Conservation (phyloP, 768 basidiomycete genomes). For the Termitomyces sp. region DNA sequence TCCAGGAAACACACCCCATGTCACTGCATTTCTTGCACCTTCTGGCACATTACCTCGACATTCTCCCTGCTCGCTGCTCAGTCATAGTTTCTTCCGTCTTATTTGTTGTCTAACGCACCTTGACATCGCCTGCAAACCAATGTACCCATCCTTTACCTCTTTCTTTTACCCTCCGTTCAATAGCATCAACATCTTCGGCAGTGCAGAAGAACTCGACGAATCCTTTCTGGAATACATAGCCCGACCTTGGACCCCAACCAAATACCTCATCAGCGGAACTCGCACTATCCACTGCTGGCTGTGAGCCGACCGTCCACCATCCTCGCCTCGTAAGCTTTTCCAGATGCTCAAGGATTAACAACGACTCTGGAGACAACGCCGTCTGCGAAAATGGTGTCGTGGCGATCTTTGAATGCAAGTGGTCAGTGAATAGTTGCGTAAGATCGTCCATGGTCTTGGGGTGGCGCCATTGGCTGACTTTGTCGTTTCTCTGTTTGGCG, state of each 20-base stretch:
- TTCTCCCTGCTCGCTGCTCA: slow-evolving; percentile 52
- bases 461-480: slow-evolving; percentile 69
- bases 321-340: slow-evolving; percentile 69
- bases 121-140: slow-evolving; percentile 78
- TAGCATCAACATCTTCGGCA: slow-evolving; percentile 43
- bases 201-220: slow-evolving; percentile 96
- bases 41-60: slow-evolving; percentile 73
- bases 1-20: slow-evolving; percentile 98
- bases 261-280: slow-evolving; percentile 70
- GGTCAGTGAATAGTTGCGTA: slow-evolving; percentile 70
- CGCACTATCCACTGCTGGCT: slow-evolving; percentile 85
- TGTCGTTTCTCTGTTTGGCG: slow-evolving; percentile 46
- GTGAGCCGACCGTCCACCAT: slow-evolving; percentile 97
- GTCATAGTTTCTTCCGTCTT: neutral
- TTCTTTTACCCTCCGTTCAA: slow-evolving; percentile 52
- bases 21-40: slow-evolving; percentile 87
- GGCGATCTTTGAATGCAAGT: slow-evolving; percentile 67
- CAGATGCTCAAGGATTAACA: slow-evolving; percentile 71
- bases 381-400: slow-evolving; percentile 87
- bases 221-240: slow-evolving; percentile 95
- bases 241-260: slow-evolving; percentile 91
- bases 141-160: slow-evolving; percentile 65
- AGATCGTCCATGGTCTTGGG: slow-evolving; percentile 64
- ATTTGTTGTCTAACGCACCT: slow-evolving; percentile 39
- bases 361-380: slow-evolving; percentile 78